These are phyloP conservation scores for Fusarium sarcochroum DNA, from an alignment of 2,329 filamentous ascomycete genomes.

Conservation along the genomic window DNA sequence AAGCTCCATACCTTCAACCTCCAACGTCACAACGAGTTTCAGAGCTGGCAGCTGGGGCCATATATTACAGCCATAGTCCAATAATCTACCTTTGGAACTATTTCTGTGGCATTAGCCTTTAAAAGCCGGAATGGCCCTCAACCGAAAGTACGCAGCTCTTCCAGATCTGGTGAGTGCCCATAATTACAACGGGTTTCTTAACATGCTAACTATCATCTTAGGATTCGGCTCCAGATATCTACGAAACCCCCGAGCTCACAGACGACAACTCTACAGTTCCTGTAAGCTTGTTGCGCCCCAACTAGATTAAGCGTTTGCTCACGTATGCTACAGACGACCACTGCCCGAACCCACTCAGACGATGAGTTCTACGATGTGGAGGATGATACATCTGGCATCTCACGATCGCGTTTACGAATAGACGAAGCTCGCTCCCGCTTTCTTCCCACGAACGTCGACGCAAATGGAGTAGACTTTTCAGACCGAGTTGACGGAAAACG, in stretches of 20 bases:
- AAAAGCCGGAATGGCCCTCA: conserved; percentile 75
- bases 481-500: conserved; percentile 87
- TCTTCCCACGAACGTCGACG: conserved; percentile 80
- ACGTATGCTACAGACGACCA: conserved; percentile 62
- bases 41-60: background rate
- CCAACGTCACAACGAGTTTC: conserved; percentile 8
- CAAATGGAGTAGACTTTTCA: conserved; percentile 86
- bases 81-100: background rate
- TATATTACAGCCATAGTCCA: background rate
- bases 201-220: conserved; percentile 54
- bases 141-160: conserved; percentile 85
- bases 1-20: conserved; percentile 10
- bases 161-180: conserved; percentile 76
- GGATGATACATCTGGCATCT: conserved; percentile 77
- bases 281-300: conserved; percentile 64
- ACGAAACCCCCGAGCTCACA: conserved; percentile 93
- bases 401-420: conserved; percentile 80
- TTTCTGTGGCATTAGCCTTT: background rate
- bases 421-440: conserved; percentile 87
- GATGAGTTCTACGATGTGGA: conserved; percentile 75
- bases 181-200: conserved; percentile 8
- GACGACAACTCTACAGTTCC: conserved; percentile 90
- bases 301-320: conserved; percentile 35
- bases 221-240: conserved; percentile 95
- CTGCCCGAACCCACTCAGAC: conserved; percentile 70